phyloP scores from a whole-genome alignment of 495 filamentous ascomycete genomes.

The Mytilinidion resinicola region DNA sequence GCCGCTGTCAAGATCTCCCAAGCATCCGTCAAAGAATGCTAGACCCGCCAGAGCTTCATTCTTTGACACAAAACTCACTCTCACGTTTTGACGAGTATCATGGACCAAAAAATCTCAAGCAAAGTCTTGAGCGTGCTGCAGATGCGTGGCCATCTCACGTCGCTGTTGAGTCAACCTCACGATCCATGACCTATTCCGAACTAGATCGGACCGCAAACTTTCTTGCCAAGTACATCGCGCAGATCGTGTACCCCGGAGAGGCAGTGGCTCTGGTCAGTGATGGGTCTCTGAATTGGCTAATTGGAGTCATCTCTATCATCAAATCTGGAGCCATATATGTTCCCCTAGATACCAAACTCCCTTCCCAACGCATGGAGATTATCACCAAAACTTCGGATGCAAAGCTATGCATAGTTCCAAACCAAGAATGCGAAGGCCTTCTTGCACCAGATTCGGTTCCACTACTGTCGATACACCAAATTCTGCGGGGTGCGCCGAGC shows the following conservation, averaged over 20 bases:
- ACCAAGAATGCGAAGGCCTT: not conserved
- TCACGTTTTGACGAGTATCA: not conserved
- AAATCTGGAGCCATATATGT: conserved; percentile 34
- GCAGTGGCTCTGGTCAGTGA: conserved; percentile 36
- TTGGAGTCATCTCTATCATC: conserved; percentile 34
- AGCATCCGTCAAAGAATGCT: not conserved
- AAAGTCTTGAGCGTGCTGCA: conserved; percentile 1
- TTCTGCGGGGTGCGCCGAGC: conserved; percentile 8
- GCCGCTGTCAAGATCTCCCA: not conserved
- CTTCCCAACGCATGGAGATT: conserved; percentile 3
- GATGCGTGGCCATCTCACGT: not conserved
- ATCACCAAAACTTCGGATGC: conserved; percentile 1
- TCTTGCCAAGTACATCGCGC: not conserved
- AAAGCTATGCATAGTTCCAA: not conserved
- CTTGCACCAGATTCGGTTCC: not conserved
- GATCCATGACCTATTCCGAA: conserved; percentile 23
- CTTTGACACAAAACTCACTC: not conserved
- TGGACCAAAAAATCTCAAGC: conserved; percentile 2
- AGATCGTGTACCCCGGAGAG: conserved; percentile 16
- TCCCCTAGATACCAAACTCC: conserved; percentile 26
- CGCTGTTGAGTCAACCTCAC: not conserved
- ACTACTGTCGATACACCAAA: not conserved
- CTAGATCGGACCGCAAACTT: conserved; percentile 8
- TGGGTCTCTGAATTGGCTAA: conserved; percentile 38
- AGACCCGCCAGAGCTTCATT: not conserved